phyloP scores from a whole-genome alignment of 1,284 basidiomycete genomes.

The Cryptococcus hybrid region DNA sequence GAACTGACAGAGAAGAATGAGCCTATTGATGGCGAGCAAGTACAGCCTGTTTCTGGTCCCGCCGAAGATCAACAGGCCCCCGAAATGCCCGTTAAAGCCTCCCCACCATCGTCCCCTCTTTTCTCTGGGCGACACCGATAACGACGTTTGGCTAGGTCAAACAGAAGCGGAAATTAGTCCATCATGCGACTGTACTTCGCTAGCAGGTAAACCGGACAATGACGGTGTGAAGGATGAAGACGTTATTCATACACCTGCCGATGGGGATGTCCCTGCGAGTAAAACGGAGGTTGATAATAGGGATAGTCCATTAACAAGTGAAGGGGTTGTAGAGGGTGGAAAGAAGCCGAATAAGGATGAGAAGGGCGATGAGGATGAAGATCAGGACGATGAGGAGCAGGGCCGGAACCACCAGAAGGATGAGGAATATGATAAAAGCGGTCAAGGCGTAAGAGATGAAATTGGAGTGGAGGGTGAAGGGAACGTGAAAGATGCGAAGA shows the following conservation, averaged over 20 bases:
- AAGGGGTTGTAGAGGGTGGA: neutral
- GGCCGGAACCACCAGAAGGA: neutral
- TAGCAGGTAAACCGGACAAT: conserved; percentile 37
- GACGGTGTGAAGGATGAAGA: conserved; percentile 30
- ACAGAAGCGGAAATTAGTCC: too few species aligned
- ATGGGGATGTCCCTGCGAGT: neutral
- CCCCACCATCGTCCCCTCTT: neutral
- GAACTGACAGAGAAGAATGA: too few species aligned
- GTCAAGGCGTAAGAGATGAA: too few species aligned
- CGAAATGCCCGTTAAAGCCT: neutral
- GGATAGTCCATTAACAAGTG: too few species aligned
- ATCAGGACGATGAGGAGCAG: neutral
- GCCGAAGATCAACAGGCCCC: too few species aligned
- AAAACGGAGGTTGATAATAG: too few species aligned
- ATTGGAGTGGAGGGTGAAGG: too few species aligned
- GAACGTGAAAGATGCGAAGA: too few species aligned
- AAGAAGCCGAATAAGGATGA: neutral
- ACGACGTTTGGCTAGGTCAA: too few species aligned
- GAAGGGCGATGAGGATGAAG: conserved; percentile 5
- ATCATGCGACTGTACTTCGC: neutral
- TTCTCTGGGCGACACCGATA: neutral
- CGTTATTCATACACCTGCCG: conserved; percentile 2
- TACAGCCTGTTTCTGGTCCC: too few species aligned
- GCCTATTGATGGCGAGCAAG: too few species aligned
- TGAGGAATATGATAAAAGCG: too few species aligned